Conservation (phyloP, 306 rosid genomes). For the Biancaea sappan region DNA sequence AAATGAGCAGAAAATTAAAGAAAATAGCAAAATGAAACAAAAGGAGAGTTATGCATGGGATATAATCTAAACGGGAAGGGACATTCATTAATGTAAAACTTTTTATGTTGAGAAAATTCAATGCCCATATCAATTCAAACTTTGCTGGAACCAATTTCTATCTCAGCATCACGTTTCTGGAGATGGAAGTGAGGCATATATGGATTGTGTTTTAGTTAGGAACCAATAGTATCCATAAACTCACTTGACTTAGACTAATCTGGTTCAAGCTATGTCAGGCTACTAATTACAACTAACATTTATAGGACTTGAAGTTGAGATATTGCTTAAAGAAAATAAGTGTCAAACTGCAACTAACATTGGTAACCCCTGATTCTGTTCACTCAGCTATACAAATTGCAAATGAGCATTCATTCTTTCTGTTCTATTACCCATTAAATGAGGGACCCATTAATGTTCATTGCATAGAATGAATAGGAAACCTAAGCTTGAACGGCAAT, state of each 20-base stretch:
- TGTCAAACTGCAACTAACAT: too few species aligned
- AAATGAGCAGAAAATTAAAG: constrained; percentile 2
- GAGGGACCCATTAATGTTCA: background rate
- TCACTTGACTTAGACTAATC: too few species aligned
- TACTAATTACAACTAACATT: too few species aligned
- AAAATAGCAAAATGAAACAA: background rate
- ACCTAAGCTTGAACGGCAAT: background rate
- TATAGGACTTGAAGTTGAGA: too few species aligned
- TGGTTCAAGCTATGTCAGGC: too few species aligned
- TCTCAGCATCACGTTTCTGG: background rate
- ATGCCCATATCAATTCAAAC: background rate
- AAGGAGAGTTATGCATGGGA: background rate
- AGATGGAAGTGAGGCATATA: background rate
- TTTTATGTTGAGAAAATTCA: background rate
- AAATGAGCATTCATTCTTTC: background rate
- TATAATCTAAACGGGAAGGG: background rate
- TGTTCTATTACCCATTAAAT: background rate
- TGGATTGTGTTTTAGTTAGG: too few species aligned
- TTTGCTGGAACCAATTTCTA: background rate
- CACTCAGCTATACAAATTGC: background rate
- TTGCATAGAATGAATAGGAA: constrained; percentile 10
- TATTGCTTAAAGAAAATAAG: too few species aligned
- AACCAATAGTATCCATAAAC: too few species aligned
- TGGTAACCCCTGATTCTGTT: background rate
- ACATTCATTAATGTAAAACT: background rate